Evolutionary conservation across 495 filamentous ascomycete species (phyloP).

Genomic region (Annulohypoxylon maeteangense): DNA sequence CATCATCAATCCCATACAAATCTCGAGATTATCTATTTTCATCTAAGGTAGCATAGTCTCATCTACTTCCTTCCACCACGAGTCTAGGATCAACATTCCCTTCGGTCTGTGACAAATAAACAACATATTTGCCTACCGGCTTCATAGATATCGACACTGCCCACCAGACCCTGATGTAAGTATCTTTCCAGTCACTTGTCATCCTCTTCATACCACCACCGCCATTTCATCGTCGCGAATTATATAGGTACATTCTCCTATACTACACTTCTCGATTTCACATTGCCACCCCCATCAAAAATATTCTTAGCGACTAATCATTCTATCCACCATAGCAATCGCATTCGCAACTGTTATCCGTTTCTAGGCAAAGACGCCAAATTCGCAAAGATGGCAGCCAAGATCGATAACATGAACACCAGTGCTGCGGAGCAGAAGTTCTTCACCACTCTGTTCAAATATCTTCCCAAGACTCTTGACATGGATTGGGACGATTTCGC

Average conservation of each 20-base stretch:
- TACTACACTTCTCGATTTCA: background rate
- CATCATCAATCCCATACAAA: background rate
- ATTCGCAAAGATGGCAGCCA: slow-evolving; percentile 10
- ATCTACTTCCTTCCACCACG: too few species aligned
- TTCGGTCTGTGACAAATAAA: background rate
- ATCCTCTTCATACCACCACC: background rate
- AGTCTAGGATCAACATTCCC: background rate
- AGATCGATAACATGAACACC: background rate
- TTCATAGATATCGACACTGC: too few species aligned
- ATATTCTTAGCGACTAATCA: background rate
- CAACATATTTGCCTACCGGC: background rate
- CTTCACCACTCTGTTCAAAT: slow-evolving; percentile 29
- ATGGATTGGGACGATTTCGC: slow-evolving; percentile 34
- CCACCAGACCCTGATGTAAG: background rate
- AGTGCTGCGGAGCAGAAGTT: slow-evolving; percentile 32
- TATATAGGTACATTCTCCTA: background rate
- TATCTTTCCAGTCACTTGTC: background rate
- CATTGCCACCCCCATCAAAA: too few species aligned
- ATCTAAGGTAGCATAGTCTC: background rate
- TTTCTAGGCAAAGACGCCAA: background rate
- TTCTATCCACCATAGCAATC: background rate
- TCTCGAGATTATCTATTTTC: background rate
- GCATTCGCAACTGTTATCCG: background rate
- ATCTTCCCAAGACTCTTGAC: slow-evolving; percentile 25
- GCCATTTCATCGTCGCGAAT: background rate